Percentiles rank a stretch among this genome's conserved stretches.
phyloP scores from a whole-genome alignment of 2,329 filamentous ascomycete species.

The Seiridium unicorne region DNA sequence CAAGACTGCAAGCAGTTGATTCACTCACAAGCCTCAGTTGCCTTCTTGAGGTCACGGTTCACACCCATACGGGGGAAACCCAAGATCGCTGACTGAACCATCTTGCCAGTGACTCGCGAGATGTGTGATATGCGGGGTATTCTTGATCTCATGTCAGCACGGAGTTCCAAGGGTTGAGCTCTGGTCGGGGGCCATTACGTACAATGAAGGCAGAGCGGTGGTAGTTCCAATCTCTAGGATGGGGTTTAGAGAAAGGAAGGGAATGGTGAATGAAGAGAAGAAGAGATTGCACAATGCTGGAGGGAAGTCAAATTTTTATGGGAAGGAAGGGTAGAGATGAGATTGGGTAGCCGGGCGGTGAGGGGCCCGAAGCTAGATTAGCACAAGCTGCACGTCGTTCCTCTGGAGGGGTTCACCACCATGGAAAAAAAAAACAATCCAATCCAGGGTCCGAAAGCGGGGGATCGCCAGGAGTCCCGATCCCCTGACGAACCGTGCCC shows the following conservation, averaged over 20 bases:
- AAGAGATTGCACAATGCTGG: slow-evolving; percentile 9
- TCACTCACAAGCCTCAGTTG: slow-evolving; percentile 81
- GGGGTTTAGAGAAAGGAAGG: background rate
- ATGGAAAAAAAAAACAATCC: slow-evolving; percentile 14
- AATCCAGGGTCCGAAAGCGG: slow-evolving; percentile 22
- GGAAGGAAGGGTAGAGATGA: slow-evolving; percentile 1
- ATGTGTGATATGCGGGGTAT: slow-evolving; percentile 12
- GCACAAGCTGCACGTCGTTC: background rate
- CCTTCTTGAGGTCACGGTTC: slow-evolving; percentile 99
- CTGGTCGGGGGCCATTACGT: slow-evolving; percentile 10
- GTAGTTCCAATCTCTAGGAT: slow-evolving; percentile 20
- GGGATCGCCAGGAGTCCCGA: slow-evolving; percentile 3
- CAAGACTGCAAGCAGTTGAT: slow-evolving; percentile 1
- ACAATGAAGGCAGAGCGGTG: slow-evolving; percentile 22
- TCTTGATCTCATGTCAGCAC: background rate
- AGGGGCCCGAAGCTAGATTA: slow-evolving; percentile 2
- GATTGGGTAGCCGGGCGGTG: slow-evolving; percentile 10
- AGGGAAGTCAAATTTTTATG: slow-evolving; percentile 8
- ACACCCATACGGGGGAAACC: slow-evolving; percentile 99
- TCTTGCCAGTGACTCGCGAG: slow-evolving; percentile 39
- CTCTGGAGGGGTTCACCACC: background rate
- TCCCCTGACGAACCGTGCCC: background rate
- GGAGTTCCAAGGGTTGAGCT: background rate
- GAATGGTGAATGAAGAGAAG: slow-evolving; percentile 9
- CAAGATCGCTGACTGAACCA: slow-evolving; percentile 76